Base-by-base conservation (phyloP, 345 rosid species). In the Adansonia digitata region DNA sequence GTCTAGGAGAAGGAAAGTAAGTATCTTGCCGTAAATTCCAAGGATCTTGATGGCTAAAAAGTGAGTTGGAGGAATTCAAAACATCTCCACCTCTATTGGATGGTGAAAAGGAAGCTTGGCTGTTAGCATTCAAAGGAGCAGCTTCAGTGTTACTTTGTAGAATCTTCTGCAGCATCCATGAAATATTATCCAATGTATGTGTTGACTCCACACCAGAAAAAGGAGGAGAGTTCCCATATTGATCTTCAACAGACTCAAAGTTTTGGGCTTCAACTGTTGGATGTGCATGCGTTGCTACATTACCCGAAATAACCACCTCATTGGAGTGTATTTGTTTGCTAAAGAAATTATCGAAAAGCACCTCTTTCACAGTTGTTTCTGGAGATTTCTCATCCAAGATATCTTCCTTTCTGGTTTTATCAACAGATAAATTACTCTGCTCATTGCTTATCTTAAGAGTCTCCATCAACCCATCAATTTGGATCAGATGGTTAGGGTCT, bases 11-110 rank as follows among this genome's bases (percentile, higher is more conserved):
- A 82, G 82, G 90, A 62, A 85, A 81, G 57, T 81, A 85, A 74
- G 76, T 39, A 72, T 84, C 91, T 59, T 82, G 83, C 65, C 52
- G 83, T 53, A 85, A 74, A 78, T 80, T 85, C 89, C 88, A 89
- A 59, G 91, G 97, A 78, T 89, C 91, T 82, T 89, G 93, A 79
- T 81, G 82, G 79, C 86, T 84, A 79, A 86, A 91, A 69, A 89
- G 80, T n/a, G 92, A 88, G 52, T 85, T 81, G 9, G 93, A 83
- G 22, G 86, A 85, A 75, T 85, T 89, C 73, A 69, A 86, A 52
- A 77, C 70, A 73, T 82, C 87, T 53, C 71, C 82, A 52, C 42
- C 74, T 67, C 62, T 61, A 66, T 72, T 24, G 15, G 78, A 60
- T 77, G 85, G 77, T 71, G 85, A 72, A 18, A 71, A 43, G 57